Percentiles rank a stretch among this genome's conserved stretches.
Evolutionary conservation across 169 alveolate genomes (phyloP).

Genomic region (Eimeria sp.): DNA sequence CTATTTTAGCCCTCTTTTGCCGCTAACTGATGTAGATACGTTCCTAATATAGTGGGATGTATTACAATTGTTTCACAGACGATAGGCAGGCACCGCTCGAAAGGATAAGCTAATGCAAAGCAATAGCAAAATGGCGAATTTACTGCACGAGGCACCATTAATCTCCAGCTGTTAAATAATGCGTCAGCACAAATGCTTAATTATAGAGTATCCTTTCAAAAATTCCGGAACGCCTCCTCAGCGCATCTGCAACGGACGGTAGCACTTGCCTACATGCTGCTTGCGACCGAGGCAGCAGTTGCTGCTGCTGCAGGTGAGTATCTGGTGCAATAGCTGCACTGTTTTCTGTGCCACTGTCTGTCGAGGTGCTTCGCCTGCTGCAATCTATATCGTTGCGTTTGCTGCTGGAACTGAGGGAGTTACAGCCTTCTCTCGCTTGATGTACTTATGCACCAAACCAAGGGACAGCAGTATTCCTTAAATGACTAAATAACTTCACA

Average conservation of each 20-base stretch:
- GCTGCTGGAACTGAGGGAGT: neutral
- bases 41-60: too few relatives aligned
- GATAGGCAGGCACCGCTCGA: too few relatives aligned
- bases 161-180: too few relatives aligned
- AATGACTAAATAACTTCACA: neutral
- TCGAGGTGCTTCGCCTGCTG: neutral
- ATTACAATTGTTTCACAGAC: too few relatives aligned
- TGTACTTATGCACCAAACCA: neutral
- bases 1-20: too few relatives aligned
- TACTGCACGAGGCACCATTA: too few relatives aligned
- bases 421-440: neutral
- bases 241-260: neutral
- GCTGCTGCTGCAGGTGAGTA: neutral
- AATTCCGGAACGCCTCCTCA: neutral
- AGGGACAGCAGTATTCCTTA: neutral
- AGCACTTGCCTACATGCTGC: neutral
- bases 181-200: too few relatives aligned
- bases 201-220: too few relatives aligned
- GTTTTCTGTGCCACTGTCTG: too few relatives aligned
- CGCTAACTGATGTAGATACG: too few relatives aligned
- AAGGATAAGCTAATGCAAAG: too few relatives aligned
- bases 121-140: too few relatives aligned
- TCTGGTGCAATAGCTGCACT: neutral
- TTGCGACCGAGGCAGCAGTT: neutral
- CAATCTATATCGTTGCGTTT: neutral